Evolutionary conservation across 2,329 filamentous ascomycete species (phyloP), one percentile per base, ranked within the genome.

Genomic region (Trichoderma polysporum): DNA sequence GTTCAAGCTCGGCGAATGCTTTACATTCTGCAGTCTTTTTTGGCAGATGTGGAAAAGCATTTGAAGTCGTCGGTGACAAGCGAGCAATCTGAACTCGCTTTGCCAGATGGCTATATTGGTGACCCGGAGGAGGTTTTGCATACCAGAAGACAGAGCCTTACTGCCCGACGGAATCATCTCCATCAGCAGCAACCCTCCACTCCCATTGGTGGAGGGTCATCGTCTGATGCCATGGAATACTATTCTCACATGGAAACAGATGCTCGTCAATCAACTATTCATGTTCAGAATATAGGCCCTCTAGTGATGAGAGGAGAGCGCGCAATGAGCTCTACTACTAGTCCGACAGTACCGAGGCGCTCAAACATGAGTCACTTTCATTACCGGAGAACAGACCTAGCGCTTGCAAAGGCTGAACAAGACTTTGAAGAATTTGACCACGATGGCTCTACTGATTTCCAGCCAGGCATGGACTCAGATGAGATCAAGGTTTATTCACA

Each of bases 11-110:
- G 76, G 3, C 79, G 84, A 4, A 80, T 86, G 4, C 75, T 79
- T 10, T 83, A 81, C 63, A 86, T 87, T 39, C 74, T 87, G 13
- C 76, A 78, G 3, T 80, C 79, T 6, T 87, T 88, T 68, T 75
- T 79, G 8, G 53, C 63, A 13, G 71, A 69, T 3, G 66, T 73
- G 7, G 57, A 66, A 31, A 57, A 68, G 33, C 63, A 68, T 17
- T 41, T 29, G 15, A 54, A 62, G 8, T 67, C 65, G 13, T 19
- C 41, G 17, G 50, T 41, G 2, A 12, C 65, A 49, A 56, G 25
- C 58, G 37, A 49, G 22, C 49, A 61, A 17, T 53, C 58, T 25
- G 65, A 47, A n/a, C 39, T 37, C 29, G 31, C 33, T 17, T 39
- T 67, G 6, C 50, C 58, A 4, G 58, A 67, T 33, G 41, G 22